Percentiles rank a stretch among this genome's conserved stretches.
Evolutionary conservation across 352 stramenopile species (phyloP).

Genomic region (Pythium myriotylum): DNA sequence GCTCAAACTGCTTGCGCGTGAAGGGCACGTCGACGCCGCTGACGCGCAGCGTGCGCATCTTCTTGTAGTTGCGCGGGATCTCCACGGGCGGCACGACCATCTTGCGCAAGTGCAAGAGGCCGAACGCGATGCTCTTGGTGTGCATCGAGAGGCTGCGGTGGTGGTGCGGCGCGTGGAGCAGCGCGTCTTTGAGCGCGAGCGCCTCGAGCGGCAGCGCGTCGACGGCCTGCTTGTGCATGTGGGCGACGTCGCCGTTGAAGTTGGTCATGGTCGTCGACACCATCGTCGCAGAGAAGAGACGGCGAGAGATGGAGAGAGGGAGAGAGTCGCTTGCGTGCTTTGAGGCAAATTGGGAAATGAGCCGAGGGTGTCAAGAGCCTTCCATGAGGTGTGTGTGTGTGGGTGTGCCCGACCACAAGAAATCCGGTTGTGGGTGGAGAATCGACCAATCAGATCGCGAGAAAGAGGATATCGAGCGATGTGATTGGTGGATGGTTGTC

Average conservation of each 20-base stretch:
- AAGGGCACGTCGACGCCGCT: conserved; percentile 55
- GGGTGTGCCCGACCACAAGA: neutral
- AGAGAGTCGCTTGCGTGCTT: neutral
- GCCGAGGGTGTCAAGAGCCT: neutral
- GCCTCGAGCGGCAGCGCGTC: conserved; percentile 36
- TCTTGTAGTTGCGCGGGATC: conserved; percentile 45
- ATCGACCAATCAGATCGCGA: too few relatives aligned
- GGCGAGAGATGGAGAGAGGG: neutral
- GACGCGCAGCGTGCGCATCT: conserved; percentile 32
- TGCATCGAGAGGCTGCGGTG: conserved; percentile 37
- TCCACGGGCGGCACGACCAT: conserved; percentile 50
- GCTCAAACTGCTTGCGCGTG: conserved; percentile 60
- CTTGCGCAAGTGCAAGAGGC: conserved; percentile 49
- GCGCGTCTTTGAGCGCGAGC: conserved; percentile 47
- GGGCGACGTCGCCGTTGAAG: conserved; percentile 14
- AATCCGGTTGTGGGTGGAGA: too few relatives aligned
- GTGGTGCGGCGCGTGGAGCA: conserved; percentile 27
- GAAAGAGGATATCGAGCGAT: too few relatives aligned
- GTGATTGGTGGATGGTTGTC: too few relatives aligned
- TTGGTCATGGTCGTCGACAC: conserved; percentile 20
- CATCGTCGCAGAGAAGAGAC: conserved; percentile 4
- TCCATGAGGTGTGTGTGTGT: neutral
- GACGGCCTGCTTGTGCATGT: conserved; percentile 4
- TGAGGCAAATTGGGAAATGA: conserved; percentile 14
- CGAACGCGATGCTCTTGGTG: conserved; percentile 44